Percentiles rank a stretch among this genome's conserved stretches.
phyloP scores from a whole-genome alignment of 805 yeast species.

The Lachancea quebecensis region DNA sequence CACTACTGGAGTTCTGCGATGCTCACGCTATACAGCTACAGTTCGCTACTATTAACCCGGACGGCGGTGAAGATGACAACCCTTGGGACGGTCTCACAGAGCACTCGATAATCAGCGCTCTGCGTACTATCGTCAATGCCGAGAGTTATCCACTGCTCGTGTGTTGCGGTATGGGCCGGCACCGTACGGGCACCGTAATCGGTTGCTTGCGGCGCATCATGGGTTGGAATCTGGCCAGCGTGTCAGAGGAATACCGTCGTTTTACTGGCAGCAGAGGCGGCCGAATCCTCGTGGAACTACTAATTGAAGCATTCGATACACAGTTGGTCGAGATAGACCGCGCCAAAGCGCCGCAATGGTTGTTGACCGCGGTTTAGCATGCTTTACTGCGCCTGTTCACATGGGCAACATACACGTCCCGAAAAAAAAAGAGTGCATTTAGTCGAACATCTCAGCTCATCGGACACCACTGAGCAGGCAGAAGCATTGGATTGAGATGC shows the following conservation, averaged over 20 bases:
- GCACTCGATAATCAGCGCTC: constrained; percentile 67
- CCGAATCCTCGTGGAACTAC: constrained; percentile 80
- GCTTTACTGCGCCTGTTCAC: background rate
- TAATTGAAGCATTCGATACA: constrained; percentile 54
- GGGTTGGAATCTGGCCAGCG: constrained; percentile 95
- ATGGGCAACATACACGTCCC: background rate
- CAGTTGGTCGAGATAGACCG: constrained; percentile 26
- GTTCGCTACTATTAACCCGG: constrained; percentile 76
- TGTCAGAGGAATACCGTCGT: constrained; percentile 87
- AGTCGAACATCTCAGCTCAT: background rate
- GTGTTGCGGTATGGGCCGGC: constrained; percentile 98
- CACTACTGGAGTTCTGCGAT: constrained; percentile 74
- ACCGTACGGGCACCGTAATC: constrained; percentile 92
- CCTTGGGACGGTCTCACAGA: constrained; percentile 97
- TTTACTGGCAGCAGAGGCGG: constrained; percentile 93
- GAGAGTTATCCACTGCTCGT: constrained; percentile 79
- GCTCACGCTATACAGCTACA: constrained; percentile 65
- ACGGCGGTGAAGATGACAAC: constrained; percentile 61
- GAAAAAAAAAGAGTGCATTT: no score
- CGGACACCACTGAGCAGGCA: background rate
- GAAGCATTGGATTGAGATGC: background rate
- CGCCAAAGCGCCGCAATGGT: constrained; percentile 29
- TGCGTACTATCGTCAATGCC: constrained; percentile 64
- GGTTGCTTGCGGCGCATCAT: constrained; percentile 89
- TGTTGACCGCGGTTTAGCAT: constrained; percentile 4